phyloP scores from a whole-genome alignment of 805 yeast genomes.

The Isabelozyma gotoi region DNA sequence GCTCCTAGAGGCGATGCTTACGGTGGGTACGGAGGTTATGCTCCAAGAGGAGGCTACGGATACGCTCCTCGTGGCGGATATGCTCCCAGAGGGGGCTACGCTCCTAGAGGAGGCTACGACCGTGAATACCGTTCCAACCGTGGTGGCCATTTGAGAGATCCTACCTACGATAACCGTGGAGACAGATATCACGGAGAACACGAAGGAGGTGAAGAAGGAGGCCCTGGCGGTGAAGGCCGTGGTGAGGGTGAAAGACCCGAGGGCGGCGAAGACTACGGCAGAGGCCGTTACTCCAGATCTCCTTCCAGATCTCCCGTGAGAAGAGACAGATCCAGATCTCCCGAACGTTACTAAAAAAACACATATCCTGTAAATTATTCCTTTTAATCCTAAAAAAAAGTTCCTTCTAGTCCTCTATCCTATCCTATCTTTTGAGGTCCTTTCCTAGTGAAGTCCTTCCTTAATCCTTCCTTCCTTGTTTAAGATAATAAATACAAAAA shows the following conservation, averaged over 20 bases:
- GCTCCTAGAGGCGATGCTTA: too few species aligned
- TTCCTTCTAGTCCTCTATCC: neutral
- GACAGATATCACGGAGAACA: slow-evolving; percentile 6
- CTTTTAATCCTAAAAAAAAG: neutral
- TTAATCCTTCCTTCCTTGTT: neutral
- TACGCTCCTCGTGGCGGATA: slow-evolving; percentile 10
- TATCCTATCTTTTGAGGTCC: neutral
- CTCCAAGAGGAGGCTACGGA: slow-evolving; percentile 6
- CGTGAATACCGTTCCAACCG: slow-evolving; percentile 16
- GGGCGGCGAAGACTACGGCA: slow-evolving; percentile 13
- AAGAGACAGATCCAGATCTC: slow-evolving; percentile 40
- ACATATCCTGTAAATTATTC: neutral
- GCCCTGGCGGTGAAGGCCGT: slow-evolving; percentile 1
- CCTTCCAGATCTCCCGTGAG: slow-evolving; percentile 26
- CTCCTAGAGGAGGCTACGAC: slow-evolving; percentile 9
- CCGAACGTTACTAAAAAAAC: slow-evolving; percentile 25
- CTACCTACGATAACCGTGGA: slow-evolving; percentile 15
- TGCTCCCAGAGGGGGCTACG: slow-evolving; percentile 15
- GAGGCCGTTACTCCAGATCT: slow-evolving; percentile 28
- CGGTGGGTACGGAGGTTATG: slow-evolving; percentile 5
- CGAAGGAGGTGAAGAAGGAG: slow-evolving; percentile 1
- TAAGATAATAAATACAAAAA: too few species aligned
- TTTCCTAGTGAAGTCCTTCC: neutral
- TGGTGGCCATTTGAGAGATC: slow-evolving; percentile 15
- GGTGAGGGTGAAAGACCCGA: slow-evolving; percentile 10